Percentiles rank a stretch among this genome's conserved stretches.
Conservation (phyloP, 2,329 filamentous ascomycete genomes). For the Fusarium albosuccineum region DNA sequence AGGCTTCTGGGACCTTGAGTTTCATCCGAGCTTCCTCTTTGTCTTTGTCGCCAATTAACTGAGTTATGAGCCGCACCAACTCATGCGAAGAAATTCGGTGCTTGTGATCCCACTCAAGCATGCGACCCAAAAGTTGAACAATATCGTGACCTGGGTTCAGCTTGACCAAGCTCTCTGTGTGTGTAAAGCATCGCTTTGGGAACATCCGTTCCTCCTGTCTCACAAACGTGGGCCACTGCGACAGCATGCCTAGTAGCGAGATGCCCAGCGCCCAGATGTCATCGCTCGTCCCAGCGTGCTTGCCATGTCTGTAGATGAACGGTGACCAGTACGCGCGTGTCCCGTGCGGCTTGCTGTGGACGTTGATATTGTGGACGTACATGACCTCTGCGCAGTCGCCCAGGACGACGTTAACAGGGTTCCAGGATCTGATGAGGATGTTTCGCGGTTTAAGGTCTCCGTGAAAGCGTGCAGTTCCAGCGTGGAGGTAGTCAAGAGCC, state of each 20-base stretch:
- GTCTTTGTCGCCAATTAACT: conserved; percentile 16
- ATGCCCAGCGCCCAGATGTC: conserved; percentile 54
- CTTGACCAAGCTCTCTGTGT: conserved; percentile 37
- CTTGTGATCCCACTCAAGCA: conserved; percentile 40
- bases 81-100: conserved; percentile 38
- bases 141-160: conserved; percentile 46
- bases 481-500: conserved; percentile 48
- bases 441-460: conserved; percentile 52
- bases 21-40: background rate
- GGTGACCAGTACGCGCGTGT: conserved; percentile 50
- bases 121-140: conserved; percentile 34
- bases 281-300: conserved; percentile 44
- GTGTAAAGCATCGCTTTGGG: conserved; percentile 40
- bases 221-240: conserved; percentile 43
- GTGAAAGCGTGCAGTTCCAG: conserved; percentile 38
- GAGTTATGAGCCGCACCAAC: conserved; percentile 25
- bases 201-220: conserved; percentile 40
- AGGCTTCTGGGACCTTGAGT: conserved; percentile 37
- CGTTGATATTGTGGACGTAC: conserved; percentile 16
- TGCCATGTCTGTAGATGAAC: conserved; percentile 37
- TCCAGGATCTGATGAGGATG: conserved; percentile 46
- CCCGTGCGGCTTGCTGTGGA: conserved; percentile 34
- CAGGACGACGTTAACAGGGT: conserved; percentile 48
- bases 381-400: conserved; percentile 51
- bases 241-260: conserved; percentile 48